phyloP scores from a whole-genome alignment of 257 asterid genomes.

The Gynochthodes officinalis region DNA sequence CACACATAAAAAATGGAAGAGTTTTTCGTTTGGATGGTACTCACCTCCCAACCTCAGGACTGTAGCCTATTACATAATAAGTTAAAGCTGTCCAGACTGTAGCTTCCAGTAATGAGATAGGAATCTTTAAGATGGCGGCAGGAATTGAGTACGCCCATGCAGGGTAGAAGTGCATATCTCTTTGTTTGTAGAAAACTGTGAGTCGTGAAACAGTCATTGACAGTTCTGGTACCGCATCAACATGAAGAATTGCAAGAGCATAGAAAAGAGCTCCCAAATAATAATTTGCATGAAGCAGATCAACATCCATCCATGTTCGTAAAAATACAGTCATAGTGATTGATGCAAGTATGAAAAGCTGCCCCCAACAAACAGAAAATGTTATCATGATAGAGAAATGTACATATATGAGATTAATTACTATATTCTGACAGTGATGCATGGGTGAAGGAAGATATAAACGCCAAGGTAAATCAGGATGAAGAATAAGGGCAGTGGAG shows the following conservation, averaged over 20 bases:
- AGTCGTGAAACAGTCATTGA: slow-evolving; percentile 47
- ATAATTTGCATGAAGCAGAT: slow-evolving; percentile 41
- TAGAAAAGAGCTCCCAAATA: slow-evolving; percentile 54
- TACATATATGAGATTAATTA: too few relatives aligned
- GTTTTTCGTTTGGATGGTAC: slow-evolving; percentile 15
- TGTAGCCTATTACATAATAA: slow-evolving; percentile 48
- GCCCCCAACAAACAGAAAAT: slow-evolving; percentile 12
- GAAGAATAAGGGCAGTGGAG: background rate
- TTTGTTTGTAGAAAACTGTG: slow-evolving; percentile 51
- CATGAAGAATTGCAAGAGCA: slow-evolving; percentile 35
- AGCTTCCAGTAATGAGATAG: slow-evolving; percentile 47
- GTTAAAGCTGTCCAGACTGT: slow-evolving; percentile 56
- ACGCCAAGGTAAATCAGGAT: background rate
- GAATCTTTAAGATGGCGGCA: slow-evolving; percentile 43
- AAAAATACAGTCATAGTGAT: slow-evolving; percentile 51
- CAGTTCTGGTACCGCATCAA: slow-evolving; percentile 55
- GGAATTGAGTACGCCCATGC: slow-evolving; percentile 63
- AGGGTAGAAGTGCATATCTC: slow-evolving; percentile 46
- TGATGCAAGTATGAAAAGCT: slow-evolving; percentile 42
- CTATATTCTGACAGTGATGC: slow-evolving; percentile 3
- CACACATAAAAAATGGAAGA: too few relatives aligned
- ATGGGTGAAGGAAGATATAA: background rate
- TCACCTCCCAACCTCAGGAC: slow-evolving; percentile 64
- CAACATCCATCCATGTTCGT: slow-evolving; percentile 45
- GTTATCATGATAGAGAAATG: too few relatives aligned